phyloP scores from a whole-genome alignment of 2,329 filamentous ascomycete species.

The Colletotrichum magnum region DNA sequence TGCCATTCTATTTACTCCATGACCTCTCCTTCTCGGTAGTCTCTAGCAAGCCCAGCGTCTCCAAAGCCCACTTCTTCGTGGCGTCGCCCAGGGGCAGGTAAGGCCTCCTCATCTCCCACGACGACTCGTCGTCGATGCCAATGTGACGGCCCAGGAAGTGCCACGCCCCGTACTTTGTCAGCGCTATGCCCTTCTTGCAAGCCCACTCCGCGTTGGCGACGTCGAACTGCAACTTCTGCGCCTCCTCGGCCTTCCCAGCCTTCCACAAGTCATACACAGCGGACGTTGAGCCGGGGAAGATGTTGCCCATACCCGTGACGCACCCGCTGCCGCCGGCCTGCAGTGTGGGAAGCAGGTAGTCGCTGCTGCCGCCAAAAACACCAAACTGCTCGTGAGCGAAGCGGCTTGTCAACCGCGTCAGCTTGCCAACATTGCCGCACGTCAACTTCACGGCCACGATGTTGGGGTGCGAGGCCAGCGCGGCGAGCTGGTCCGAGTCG shows the following conservation, averaged over 20 bases:
- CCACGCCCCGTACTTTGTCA: slow-evolving; percentile 62
- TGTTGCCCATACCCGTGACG: slow-evolving; percentile 61
- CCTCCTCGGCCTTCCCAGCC: slow-evolving; percentile 54
- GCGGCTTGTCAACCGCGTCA: slow-evolving; percentile 62
- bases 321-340: slow-evolving; percentile 57
- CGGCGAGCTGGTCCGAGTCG: slow-evolving; percentile 42
- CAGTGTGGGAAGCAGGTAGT: slow-evolving; percentile 58
- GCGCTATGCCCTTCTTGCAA: slow-evolving; percentile 63
- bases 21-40: slow-evolving; percentile 48
- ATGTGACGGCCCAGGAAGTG: slow-evolving; percentile 56
- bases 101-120: slow-evolving; percentile 59
- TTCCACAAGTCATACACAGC: slow-evolving; percentile 58
- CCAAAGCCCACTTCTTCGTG: slow-evolving; percentile 58
- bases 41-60: slow-evolving; percentile 55
- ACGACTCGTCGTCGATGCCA: slow-evolving; percentile 51
- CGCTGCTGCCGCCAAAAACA: slow-evolving; percentile 59
- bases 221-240: slow-evolving; percentile 55
- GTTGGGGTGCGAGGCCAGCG: slow-evolving; percentile 70
- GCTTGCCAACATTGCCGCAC: slow-evolving; percentile 70
- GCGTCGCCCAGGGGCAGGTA: slow-evolving; percentile 55
- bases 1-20: slow-evolving; percentile 24
- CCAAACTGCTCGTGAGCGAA: slow-evolving; percentile 56
- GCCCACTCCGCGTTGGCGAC: slow-evolving; percentile 64
- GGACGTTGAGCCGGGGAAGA: slow-evolving; percentile 60
- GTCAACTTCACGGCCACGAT: slow-evolving; percentile 70